Base-by-base conservation (phyloP, 2,329 filamentous ascomycete genomes). In the Cercospora sp. region DNA sequence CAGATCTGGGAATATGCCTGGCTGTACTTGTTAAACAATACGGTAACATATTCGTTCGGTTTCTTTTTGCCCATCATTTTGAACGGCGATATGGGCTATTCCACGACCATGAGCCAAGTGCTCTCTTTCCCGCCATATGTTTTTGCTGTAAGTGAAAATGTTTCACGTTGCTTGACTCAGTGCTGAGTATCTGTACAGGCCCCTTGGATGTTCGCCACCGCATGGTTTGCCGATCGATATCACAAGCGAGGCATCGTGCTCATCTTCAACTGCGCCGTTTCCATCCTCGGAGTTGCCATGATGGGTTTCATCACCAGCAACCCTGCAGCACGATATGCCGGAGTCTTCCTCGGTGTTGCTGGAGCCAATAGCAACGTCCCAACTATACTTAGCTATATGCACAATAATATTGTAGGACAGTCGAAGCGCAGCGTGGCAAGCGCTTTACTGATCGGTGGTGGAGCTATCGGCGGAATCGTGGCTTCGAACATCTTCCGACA, bases 321-420 rank as follows among this genome's bases (percentile, higher is more conserved):
- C 60, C 68, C 65, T 31, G 67, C 64, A 45, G 69, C 68, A 1
- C 68, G 74, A 59, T 93, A 92, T 79, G 88, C 91, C 68, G 91
- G 91, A 63, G 85, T 92, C 65, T 94, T 93, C 80, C 81, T 94
- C 57, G 85, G 88, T 23, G 90, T 90, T 0, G 90, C 90, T 0
- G 91, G 91, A 7, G 88, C 89, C 71, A 93, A 93, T 79, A 86
- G 88, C 69, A 95, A 94, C 76, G 84, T 94, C 7, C 92, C 92
- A 0, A 84, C 88, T 0, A 83, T 87, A 59, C 88, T 95, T 82
- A 85, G 90, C 0, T 94, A 92, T 80, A 91, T 93, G 82, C 90
- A 91, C 51, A 94, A 94, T 80, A 95, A 95, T 78, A 90, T 95
- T 75, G 88, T 91, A 63, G 92, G 92, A 0, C 91, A 94, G 80